Evolutionary conservation across 768 basidiomycete genomes (phyloP).

Genomic region (Rhodosporidiobolus odoratus): DNA sequence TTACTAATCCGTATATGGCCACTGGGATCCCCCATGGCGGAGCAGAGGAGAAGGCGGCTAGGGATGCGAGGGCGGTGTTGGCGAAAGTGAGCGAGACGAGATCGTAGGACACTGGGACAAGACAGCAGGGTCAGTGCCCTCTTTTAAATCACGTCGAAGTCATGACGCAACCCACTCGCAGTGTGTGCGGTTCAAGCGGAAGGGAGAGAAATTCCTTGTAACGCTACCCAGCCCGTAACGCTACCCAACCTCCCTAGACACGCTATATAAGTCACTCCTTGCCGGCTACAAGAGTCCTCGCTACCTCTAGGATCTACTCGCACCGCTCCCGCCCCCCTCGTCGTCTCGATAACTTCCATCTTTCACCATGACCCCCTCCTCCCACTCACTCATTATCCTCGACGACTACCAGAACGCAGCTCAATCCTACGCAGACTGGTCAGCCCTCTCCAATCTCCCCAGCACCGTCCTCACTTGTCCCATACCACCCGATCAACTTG

Average conservation of each 20-base stretch:
- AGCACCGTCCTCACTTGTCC: slow-evolving; percentile 52
- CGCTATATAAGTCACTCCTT: too few species aligned
- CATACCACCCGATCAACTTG: slow-evolving; percentile 51
- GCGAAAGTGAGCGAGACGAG: slow-evolving; percentile 14
- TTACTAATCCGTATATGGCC: slow-evolving; percentile 21
- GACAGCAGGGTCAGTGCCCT: not conserved
- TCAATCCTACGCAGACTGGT: slow-evolving; percentile 57
- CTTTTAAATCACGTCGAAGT: not conserved
- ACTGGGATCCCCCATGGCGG: slow-evolving; percentile 30
- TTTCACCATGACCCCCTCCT: not conserved
- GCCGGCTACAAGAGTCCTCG: too few species aligned
- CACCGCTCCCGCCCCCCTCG: too few species aligned
- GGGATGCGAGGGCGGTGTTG: slow-evolving; percentile 9
- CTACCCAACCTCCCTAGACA: too few species aligned
- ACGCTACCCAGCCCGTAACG: too few species aligned
- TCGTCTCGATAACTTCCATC: not conserved
- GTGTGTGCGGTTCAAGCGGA: not conserved
- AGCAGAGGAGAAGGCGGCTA: slow-evolving; percentile 9
- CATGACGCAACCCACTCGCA: not conserved
- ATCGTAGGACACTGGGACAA: slow-evolving; percentile 20
- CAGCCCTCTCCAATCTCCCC: slow-evolving; percentile 44
- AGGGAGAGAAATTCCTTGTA: too few species aligned
- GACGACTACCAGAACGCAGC: slow-evolving; percentile 61
- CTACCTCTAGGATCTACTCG: too few species aligned
- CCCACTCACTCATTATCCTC: slow-evolving; percentile 52